phyloP scores from a whole-genome alignment of 2,329 filamentous ascomycete genomes.

The Sordariomycetes sp. region DNA sequence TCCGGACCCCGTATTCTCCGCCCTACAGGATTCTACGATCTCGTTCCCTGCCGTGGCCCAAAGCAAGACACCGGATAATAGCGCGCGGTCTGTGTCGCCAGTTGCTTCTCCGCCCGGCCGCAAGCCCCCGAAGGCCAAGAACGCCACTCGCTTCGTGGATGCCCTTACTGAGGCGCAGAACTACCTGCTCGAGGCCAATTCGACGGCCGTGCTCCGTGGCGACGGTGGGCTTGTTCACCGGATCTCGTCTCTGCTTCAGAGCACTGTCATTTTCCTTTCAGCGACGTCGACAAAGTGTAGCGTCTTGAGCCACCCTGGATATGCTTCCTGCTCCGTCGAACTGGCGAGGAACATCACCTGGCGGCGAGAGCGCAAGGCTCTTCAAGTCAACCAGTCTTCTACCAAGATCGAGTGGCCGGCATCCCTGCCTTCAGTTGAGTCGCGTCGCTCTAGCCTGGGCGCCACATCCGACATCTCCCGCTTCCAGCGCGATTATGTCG shows the following conservation, averaged over 20 bases:
- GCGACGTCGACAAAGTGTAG: slow-evolving; percentile 42
- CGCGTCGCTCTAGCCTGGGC: slow-evolving; percentile 31
- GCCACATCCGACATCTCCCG: slow-evolving; percentile 39
- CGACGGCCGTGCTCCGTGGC: slow-evolving; percentile 38
- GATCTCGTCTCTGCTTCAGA: slow-evolving; percentile 53
- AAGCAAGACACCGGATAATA: slow-evolving; percentile 23
- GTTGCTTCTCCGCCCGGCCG: slow-evolving; percentile 21
- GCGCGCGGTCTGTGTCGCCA: slow-evolving; percentile 21
- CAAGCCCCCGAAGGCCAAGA: slow-evolving; percentile 18
- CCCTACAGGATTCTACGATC: slow-evolving; percentile 85
- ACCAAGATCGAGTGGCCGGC: slow-evolving; percentile 11
- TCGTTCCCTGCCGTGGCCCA: slow-evolving; percentile 63
- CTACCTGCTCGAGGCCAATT: slow-evolving; percentile 52
- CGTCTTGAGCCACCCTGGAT: slow-evolving; percentile 36
- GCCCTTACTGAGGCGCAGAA: slow-evolving; percentile 56
- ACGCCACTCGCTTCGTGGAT: slow-evolving; percentile 37
- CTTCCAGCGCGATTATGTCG: slow-evolving; percentile 73
- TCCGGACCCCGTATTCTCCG: slow-evolving; percentile 74
- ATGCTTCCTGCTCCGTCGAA: slow-evolving; percentile 56
- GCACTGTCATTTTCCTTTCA: slow-evolving; percentile 54
- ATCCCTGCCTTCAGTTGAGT: neutral
- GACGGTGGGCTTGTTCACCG: slow-evolving; percentile 51
- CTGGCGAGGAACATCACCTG: slow-evolving; percentile 60
- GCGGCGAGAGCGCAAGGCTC: slow-evolving; percentile 50
- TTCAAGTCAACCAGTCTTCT: slow-evolving; percentile 30